These are phyloP conservation scores for Mycena venus DNA, from an alignment of 768 basidiomycete species.

Conservation along the genomic window DNA sequence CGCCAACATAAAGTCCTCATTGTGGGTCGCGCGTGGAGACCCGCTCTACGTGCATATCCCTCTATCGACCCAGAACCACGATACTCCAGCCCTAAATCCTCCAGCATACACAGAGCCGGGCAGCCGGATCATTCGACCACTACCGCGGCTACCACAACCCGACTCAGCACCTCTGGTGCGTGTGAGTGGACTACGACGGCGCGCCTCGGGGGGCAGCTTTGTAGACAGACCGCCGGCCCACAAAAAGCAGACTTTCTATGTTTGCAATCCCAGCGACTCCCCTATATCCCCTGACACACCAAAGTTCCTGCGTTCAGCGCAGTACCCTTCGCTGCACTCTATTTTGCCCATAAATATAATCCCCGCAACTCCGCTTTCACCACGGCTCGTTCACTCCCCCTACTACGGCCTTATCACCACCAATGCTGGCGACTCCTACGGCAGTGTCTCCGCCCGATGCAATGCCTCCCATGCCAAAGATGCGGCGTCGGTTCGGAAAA, in stretches of 20 bases:
- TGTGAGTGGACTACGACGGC: neutral
- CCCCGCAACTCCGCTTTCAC: constrained; percentile 14
- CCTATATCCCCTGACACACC: constrained; percentile 15
- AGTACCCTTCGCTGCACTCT: neutral
- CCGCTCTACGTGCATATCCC: neutral
- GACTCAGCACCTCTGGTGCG: neutral
- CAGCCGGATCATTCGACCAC: neutral
- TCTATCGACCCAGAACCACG: neutral
- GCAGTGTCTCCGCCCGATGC: neutral
- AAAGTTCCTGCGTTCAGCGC: neutral
- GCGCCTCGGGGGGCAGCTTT: constrained; percentile 7
- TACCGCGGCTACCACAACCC: neutral
- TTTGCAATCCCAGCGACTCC: constrained; percentile 18
- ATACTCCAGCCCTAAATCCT: neutral
- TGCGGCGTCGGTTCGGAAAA: constrained; percentile 12
- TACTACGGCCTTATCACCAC: neutral
- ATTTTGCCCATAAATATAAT: constrained; percentile 5
- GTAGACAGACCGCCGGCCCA: neutral
- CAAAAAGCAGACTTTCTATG: neutral
- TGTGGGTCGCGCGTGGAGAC: neutral
- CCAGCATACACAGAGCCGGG: neutral
- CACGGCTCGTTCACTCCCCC: neutral
- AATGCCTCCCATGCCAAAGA: neutral
- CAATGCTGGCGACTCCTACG: neutral
- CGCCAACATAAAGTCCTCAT: neutral